These are phyloP conservation scores for Musa schizocarpa DNA, from an alignment of 176 grass and related monocot species.

Conservation along the genomic window DNA sequence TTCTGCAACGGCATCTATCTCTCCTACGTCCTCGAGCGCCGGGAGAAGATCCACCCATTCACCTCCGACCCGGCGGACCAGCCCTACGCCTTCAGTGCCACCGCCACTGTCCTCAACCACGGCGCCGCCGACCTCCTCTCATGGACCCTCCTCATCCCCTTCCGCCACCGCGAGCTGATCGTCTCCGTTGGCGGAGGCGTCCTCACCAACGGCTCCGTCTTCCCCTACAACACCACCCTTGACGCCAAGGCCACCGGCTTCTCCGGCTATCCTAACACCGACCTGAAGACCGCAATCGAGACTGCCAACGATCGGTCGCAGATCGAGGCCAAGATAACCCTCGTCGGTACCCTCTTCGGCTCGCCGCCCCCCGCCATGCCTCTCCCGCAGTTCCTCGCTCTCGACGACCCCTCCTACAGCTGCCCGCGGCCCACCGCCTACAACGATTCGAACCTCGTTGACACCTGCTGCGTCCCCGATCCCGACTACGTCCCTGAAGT, in stretches of 20 bases:
- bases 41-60: conserved; percentile 56
- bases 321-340: conserved; percentile 45
- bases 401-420: conserved; percentile 45
- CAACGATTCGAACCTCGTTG: conserved; percentile 8
- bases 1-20: conserved; percentile 76
- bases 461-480: conserved; percentile 67
- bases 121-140: conserved; percentile 54
- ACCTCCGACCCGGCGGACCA: conserved; percentile 43
- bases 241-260: conserved; percentile 66
- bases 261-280: conserved; percentile 65
- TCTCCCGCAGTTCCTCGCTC: conserved; percentile 37
- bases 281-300: conserved; percentile 33
- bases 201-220: conserved; percentile 48
- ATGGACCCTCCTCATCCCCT: conserved; percentile 54
- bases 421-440: conserved; percentile 31
- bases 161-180: conserved; percentile 63
- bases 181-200: conserved; percentile 45
- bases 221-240: conserved; percentile 65
- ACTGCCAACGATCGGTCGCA: conserved; percentile 31
- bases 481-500: conserved; percentile 43
- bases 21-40: conserved; percentile 27
- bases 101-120: conserved; percentile 48
- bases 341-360: conserved; percentile 75
- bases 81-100: conserved; percentile 60
- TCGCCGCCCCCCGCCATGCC: conserved; percentile 14